These are phyloP conservation scores for Akanthomyces lecanii DNA, from an alignment of 2,329 filamentous ascomycete genomes.

Conservation along the genomic window DNA sequence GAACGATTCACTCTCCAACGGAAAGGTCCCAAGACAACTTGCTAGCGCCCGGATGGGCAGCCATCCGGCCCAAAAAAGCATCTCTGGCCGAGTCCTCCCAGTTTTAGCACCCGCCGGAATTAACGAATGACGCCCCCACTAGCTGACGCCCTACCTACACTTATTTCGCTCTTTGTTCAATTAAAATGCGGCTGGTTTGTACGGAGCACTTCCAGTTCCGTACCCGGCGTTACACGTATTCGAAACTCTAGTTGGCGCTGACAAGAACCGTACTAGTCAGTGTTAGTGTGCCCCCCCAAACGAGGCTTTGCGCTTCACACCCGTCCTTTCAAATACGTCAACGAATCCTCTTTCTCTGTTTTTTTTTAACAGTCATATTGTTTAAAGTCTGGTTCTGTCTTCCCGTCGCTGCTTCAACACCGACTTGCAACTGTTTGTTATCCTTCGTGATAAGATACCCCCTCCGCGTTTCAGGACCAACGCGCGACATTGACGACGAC, in stretches of 20 bases:
- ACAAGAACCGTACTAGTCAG: neutral
- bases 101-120: neutral
- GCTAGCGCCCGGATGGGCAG: conserved; percentile 4
- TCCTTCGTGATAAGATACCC: neutral
- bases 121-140: neutral
- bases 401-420: neutral
- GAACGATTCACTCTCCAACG: too few species aligned
- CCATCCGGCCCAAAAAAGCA: neutral
- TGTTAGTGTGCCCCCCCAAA: neutral
- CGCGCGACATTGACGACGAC: neutral
- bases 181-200: neutral
- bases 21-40: neutral
- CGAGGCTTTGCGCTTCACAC: neutral
- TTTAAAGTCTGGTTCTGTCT: neutral
- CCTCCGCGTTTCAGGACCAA: neutral
- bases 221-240: conserved; percentile 1
- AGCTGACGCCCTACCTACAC: neutral
- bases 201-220: neutral
- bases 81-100: neutral
- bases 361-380: neutral
- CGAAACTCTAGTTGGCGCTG: neutral
- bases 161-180: neutral
- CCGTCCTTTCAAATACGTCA: neutral
- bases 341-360: neutral
- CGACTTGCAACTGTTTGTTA: neutral